A percentile compares a stretch with the other conserved stretches of the same genome.
These are phyloP conservation scores for Penicillium pancosmium DNA, from an alignment of 495 filamentous ascomycete genomes.

Conservation along the genomic window DNA sequence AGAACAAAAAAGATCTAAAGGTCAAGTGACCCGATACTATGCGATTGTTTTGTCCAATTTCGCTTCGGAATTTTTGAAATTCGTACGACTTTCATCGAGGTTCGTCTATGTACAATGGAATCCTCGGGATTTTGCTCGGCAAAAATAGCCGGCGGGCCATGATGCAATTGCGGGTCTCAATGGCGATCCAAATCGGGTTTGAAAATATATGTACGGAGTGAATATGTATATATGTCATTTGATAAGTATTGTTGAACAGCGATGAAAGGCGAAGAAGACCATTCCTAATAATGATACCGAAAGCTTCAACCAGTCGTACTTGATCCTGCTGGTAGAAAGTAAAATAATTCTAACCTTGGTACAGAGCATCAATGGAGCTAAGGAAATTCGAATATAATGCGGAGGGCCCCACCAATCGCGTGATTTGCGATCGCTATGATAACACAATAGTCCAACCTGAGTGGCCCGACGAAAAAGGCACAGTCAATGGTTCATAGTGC, in stretches of 20 bases:
- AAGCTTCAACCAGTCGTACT: background rate
- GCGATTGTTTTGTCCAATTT: too few relatives aligned
- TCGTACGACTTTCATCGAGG: too few relatives aligned
- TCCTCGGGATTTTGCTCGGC: conserved; percentile 2
- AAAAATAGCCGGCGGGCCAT: conserved; percentile 17
- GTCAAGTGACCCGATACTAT: too few relatives aligned
- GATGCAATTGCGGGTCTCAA: conserved; percentile 26
- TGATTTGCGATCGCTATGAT: conserved; percentile 26
- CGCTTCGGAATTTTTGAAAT: too few relatives aligned
- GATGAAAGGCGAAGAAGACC: background rate
- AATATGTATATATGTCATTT: too few relatives aligned
- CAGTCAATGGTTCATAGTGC: too few relatives aligned
- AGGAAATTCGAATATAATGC: background rate
- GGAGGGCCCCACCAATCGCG: conserved; percentile 18
- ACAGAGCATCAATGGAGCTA: background rate
- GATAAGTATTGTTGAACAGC: too few relatives aligned
- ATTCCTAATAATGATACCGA: background rate
- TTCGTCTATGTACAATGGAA: too few relatives aligned
- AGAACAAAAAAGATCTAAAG: too few relatives aligned
- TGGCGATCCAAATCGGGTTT: conserved; percentile 10
- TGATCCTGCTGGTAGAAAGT: background rate
- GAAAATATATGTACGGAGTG: too few relatives aligned
- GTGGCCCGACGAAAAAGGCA: background rate
- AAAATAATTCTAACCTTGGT: too few relatives aligned
- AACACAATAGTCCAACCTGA: conserved; percentile 9